A percentile compares a stretch with the other conserved stretches of the same genome.
Evolutionary conservation across 495 filamentous ascomycete species (phyloP).

Genomic region (Haplographium delicatum): DNA sequence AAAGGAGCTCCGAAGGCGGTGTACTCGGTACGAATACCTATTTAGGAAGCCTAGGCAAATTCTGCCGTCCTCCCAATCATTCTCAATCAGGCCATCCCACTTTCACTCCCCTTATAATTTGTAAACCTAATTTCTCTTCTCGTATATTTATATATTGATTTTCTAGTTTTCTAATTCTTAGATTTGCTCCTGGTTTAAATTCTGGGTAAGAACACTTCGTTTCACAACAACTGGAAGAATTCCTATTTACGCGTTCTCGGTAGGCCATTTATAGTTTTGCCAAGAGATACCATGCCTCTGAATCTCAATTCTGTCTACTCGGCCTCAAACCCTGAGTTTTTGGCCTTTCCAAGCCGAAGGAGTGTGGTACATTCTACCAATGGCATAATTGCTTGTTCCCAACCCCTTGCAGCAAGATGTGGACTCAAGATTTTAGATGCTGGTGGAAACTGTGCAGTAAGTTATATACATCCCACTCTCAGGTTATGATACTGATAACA

Average conservation of each 20-base stretch:
- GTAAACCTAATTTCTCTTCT: too few species aligned
- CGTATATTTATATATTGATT: too few species aligned
- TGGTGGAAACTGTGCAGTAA: conserved; percentile 89
- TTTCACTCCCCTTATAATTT: too few species aligned
- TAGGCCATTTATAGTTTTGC: not conserved
- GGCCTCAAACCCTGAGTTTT: conserved; percentile 51
- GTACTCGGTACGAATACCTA: too few species aligned
- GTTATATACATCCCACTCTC: conserved; percentile 28
- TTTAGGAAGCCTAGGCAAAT: too few species aligned
- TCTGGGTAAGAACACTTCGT: too few species aligned
- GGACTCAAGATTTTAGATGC: conserved; percentile 77
- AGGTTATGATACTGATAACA: conserved; percentile 2
- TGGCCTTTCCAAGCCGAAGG: conserved; percentile 74
- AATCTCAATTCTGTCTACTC: conserved; percentile 58
- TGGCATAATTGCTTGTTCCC: conserved; percentile 87
- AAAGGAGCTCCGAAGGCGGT: not conserved
- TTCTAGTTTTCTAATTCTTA: not conserved
- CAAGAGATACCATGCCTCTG: conserved; percentile 44
- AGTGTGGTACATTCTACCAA: conserved; percentile 91
- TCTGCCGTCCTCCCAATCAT: too few species aligned
- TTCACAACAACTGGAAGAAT: too few species aligned
- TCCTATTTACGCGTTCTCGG: too few species aligned
- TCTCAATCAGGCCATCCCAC: too few species aligned
- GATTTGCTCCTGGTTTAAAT: too few species aligned
- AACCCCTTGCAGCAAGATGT: conserved; percentile 84